Conservation (phyloP, 495 filamentous ascomycete genomes). For the Hyphodiscus hymeniophilus region DNA sequence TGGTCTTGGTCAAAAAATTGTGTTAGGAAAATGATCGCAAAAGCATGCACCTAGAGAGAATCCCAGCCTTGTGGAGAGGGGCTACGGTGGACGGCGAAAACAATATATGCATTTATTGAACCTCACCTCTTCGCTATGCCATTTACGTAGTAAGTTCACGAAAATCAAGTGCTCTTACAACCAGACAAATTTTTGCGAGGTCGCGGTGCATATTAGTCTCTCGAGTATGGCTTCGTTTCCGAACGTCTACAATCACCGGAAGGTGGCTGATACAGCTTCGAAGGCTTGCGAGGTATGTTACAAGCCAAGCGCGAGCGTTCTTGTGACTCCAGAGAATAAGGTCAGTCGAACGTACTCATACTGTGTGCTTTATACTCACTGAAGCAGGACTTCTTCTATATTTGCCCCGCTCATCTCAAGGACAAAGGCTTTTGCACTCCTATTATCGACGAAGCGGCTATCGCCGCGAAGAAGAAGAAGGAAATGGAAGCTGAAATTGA, state of each 20-base stretch:
- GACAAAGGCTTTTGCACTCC: conserved; percentile 76
- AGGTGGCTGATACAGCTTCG: conserved; percentile 72
- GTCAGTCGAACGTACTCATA: conserved; percentile 33
- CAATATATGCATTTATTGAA: too few species aligned
- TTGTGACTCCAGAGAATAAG: conserved; percentile 88
- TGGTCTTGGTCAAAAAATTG: neutral
- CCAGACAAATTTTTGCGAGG: too few species aligned
- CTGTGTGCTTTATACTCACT: conserved; percentile 1
- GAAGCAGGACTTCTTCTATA: conserved; percentile 83
- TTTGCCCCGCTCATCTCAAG: conserved; percentile 77
- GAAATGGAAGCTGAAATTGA: conserved; percentile 65
- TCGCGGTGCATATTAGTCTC: neutral
- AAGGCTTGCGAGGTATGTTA: conserved; percentile 88
- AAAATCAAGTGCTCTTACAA: neutral
- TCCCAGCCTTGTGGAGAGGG: too few species aligned
- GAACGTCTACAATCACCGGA: conserved; percentile 82
- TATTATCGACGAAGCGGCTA: conserved; percentile 67
- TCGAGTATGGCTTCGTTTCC: conserved; percentile 36
- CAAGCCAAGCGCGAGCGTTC: conserved; percentile 77
- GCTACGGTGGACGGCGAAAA: too few species aligned
- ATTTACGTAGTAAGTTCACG: neutral
- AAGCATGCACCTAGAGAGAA: too few species aligned
- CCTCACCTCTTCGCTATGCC: neutral
- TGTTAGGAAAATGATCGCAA: too few species aligned
- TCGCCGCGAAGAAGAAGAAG: conserved; percentile 58